A percentile compares a stretch with the other conserved stretches of the same genome.
phyloP scores from a whole-genome alignment of 495 filamentous ascomycete species.

The Neurospora sp. region DNA sequence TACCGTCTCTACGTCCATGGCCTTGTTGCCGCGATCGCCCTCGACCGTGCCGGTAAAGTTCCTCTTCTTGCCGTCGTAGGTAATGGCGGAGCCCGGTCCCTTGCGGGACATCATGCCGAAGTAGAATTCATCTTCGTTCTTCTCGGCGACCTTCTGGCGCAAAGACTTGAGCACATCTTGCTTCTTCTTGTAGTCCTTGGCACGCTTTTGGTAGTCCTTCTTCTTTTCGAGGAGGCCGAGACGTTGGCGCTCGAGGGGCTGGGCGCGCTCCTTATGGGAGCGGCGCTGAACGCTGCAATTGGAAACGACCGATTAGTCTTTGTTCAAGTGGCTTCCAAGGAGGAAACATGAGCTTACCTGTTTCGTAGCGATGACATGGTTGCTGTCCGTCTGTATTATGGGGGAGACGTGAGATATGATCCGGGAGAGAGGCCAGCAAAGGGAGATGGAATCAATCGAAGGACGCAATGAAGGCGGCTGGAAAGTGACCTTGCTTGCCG shows the following conservation, averaged over 20 bases:
- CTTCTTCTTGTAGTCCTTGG: constrained; percentile 80
- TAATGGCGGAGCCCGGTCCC: constrained; percentile 22
- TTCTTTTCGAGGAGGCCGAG: constrained; percentile 30
- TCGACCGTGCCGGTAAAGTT: constrained; percentile 42
- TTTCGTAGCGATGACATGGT: constrained; percentile 27
- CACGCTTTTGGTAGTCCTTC: constrained; percentile 80
- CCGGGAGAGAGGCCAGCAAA: not conserved
- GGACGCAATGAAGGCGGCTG: not conserved
- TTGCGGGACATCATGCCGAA: constrained; percentile 72
- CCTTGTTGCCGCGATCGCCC: constrained; percentile 52
- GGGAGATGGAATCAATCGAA: not conserved
- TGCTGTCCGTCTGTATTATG: not conserved
- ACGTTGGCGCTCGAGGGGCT: constrained; percentile 57
- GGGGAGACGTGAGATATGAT: not conserved
- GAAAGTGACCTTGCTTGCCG: not conserved
- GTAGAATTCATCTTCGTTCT: constrained; percentile 95
- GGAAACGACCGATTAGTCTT: not conserved
- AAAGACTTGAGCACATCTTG: constrained; percentile 69
- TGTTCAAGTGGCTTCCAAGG: not conserved
- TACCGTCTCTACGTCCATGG: constrained; percentile 58
- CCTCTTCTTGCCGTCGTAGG: constrained; percentile 28
- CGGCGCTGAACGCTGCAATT: constrained; percentile 21
- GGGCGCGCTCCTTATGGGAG: constrained; percentile 73
- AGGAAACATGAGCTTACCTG: constrained; percentile 7
- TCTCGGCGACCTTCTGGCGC: constrained; percentile 67